Conservation (phyloP, 805 yeast species). For the Suhomyces xylopsoci region DNA sequence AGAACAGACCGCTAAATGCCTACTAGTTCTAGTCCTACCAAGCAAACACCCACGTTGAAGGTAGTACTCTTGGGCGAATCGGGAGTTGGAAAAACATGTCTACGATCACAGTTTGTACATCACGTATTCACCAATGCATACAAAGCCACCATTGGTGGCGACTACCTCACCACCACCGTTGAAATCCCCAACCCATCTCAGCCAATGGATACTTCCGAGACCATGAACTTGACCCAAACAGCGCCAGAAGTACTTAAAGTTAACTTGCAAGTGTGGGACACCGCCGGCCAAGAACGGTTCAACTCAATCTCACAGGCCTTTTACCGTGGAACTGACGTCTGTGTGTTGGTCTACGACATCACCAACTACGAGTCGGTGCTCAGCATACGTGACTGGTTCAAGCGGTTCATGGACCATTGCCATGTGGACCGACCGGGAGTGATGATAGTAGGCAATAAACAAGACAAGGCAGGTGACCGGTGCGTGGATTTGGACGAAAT, state of each 20-base stretch:
- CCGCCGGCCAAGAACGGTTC: constrained; percentile 48
- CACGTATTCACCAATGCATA: constrained; percentile 54
- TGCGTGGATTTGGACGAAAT: constrained; percentile 37
- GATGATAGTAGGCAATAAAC: constrained; percentile 52
- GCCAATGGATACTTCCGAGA: background rate
- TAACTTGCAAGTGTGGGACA: constrained; percentile 55
- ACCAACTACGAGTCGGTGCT: constrained; percentile 51
- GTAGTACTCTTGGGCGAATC: constrained; percentile 57
- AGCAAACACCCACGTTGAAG: constrained; percentile 30
- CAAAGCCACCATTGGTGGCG: constrained; percentile 60
- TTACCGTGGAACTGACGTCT: constrained; percentile 58
- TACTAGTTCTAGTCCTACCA: background rate
- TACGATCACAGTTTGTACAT: constrained; percentile 53
- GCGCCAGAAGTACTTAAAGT: constrained; percentile 16
- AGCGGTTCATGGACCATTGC: constrained; percentile 47
- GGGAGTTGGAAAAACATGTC: constrained; percentile 59
- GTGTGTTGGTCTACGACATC: constrained; percentile 51
- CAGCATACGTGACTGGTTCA: constrained; percentile 46
- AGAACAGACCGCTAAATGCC: background rate
- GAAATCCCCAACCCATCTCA: background rate
- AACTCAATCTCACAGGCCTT: constrained; percentile 52
- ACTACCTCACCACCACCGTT: constrained; percentile 47
- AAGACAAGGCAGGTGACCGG: constrained; percentile 35
- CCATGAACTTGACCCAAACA: background rate
- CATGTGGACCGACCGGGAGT: constrained; percentile 47